phyloP scores from a whole-genome alignment of 345 rosid species.

The Camelina hispida region DNA sequence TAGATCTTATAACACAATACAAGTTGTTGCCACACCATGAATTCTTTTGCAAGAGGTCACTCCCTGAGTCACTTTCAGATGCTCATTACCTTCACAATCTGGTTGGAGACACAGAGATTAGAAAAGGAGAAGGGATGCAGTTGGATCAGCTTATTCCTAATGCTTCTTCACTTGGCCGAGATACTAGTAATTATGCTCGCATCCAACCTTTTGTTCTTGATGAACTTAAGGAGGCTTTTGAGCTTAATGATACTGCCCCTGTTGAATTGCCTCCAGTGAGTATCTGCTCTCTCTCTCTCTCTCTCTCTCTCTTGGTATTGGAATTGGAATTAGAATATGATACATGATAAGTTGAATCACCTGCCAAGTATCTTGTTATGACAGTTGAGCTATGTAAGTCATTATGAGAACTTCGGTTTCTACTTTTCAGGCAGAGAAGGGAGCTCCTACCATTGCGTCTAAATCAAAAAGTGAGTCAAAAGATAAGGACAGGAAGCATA shows the following conservation, averaged over 20 bases:
- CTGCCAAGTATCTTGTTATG: slow-evolving; percentile 13
- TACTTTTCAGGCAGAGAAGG: slow-evolving; percentile 67
- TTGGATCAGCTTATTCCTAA: slow-evolving; percentile 72
- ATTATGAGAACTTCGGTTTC: slow-evolving; percentile 4
- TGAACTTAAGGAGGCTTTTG: slow-evolving; percentile 74
- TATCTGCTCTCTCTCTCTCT: slow-evolving; percentile 17
- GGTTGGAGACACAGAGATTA: slow-evolving; percentile 78
- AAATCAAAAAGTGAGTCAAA: slow-evolving; percentile 73
- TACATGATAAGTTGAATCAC: background rate
- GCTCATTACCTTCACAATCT: slow-evolving; percentile 77
- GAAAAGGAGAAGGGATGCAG: slow-evolving; percentile 91
- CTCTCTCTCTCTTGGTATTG: background rate
- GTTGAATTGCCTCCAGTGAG: slow-evolving; percentile 70
- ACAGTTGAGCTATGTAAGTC: background rate
- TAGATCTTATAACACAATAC: slow-evolving; percentile 76
- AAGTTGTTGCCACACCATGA: slow-evolving; percentile 77
- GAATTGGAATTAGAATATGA: background rate
- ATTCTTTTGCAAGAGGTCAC: slow-evolving; percentile 80
- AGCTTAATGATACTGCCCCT: slow-evolving; percentile 62
- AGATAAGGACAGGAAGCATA: slow-evolving; percentile 88
- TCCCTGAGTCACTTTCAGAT: slow-evolving; percentile 76
- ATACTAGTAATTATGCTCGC: slow-evolving; percentile 40
- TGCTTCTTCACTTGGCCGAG: slow-evolving; percentile 49
- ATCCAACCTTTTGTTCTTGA: slow-evolving; percentile 77
- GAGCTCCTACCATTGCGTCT: slow-evolving; percentile 70